Conservation (phyloP, 768 basidiomycete genomes). For the Boletus fagicola region DNA sequence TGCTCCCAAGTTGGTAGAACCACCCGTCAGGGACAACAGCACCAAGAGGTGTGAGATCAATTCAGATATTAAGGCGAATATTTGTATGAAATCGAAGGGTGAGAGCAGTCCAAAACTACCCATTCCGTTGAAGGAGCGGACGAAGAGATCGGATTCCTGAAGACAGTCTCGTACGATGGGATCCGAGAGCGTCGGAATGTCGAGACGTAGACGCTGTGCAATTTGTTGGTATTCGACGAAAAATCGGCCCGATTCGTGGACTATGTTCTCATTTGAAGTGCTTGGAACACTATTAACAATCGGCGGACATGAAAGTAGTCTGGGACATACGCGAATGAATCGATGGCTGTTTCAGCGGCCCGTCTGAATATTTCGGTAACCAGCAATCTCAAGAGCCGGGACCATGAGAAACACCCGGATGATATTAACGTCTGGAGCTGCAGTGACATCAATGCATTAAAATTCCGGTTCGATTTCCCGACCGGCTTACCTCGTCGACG, state of each 20-base stretch:
- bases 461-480: slow-evolving; percentile 10
- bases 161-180: slow-evolving; percentile 72
- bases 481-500: slow-evolving; percentile 68
- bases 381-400: slow-evolving; percentile 55
- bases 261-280: slow-evolving; percentile 66
- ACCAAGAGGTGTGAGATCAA: slow-evolving; percentile 69
- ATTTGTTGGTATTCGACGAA: slow-evolving; percentile 77
- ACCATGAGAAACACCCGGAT: slow-evolving; percentile 72
- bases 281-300: slow-evolving; percentile 35
- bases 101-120: slow-evolving; percentile 77
- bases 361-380: slow-evolving; percentile 64
- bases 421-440: slow-evolving; percentile 70
- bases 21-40: slow-evolving; percentile 60
- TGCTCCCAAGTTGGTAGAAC: slow-evolving; percentile 51
- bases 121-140: slow-evolving; percentile 71
- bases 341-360: slow-evolving; percentile 61
- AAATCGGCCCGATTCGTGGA: slow-evolving; percentile 71
- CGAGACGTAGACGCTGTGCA: slow-evolving; percentile 71
- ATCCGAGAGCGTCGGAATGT: slow-evolving; percentile 76
- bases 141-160: slow-evolving; percentile 85
- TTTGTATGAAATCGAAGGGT: slow-evolving; percentile 74
- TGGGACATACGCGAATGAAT: slow-evolving; percentile 67
- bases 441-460: background rate
- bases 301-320: slow-evolving; percentile 15
- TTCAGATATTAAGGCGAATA: slow-evolving; percentile 70